Percentiles rank a stretch among this genome's conserved stretches.
Evolutionary conservation across 371 early-diverging fungal species (phyloP).

Genomic region (Actinomortierella wolfii): DNA sequence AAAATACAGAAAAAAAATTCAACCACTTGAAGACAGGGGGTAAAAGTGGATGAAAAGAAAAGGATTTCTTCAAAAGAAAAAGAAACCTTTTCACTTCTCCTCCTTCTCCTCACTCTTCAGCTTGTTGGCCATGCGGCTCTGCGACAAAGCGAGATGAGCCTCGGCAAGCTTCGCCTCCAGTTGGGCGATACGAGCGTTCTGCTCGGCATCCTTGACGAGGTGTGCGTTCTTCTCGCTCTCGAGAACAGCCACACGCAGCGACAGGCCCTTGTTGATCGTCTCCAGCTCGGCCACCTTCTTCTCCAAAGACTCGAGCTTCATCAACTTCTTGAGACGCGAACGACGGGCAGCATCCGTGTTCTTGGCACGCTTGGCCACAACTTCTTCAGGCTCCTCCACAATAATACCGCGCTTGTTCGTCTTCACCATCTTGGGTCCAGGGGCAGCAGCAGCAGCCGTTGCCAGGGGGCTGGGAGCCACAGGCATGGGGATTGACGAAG

Average conservation of each 20-base stretch:
- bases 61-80: too few species aligned
- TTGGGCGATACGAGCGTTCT: conserved; percentile 66
- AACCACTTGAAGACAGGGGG: too few species aligned
- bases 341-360: conserved; percentile 97
- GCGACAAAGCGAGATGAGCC: conserved; percentile 60
- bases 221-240: conserved; percentile 70
- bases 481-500: not conserved
- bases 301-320: conserved; percentile 84
- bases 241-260: conserved; percentile 68
- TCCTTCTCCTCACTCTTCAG: too few species aligned
- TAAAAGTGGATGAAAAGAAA: too few species aligned
- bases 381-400: conserved; percentile 55
- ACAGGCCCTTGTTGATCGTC: conserved; percentile 70
- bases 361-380: conserved; percentile 79
- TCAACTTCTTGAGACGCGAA: conserved; percentile 84
- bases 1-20: too few species aligned
- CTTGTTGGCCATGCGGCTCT: too few species aligned
- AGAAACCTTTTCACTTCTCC: too few species aligned
- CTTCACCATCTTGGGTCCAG: not conserved
- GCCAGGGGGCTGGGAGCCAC: too few species aligned
- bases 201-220: conserved; percentile 66
- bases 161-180: conserved; percentile 74
- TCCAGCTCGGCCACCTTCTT: conserved; percentile 77
- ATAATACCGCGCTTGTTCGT: conserved; percentile 13
- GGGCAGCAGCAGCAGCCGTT: not conserved